Evolutionary conservation across 2,329 filamentous ascomycete species (phyloP), one percentile per base, ranked within the genome.

Genomic region (Botrytis sinoallii): DNA sequence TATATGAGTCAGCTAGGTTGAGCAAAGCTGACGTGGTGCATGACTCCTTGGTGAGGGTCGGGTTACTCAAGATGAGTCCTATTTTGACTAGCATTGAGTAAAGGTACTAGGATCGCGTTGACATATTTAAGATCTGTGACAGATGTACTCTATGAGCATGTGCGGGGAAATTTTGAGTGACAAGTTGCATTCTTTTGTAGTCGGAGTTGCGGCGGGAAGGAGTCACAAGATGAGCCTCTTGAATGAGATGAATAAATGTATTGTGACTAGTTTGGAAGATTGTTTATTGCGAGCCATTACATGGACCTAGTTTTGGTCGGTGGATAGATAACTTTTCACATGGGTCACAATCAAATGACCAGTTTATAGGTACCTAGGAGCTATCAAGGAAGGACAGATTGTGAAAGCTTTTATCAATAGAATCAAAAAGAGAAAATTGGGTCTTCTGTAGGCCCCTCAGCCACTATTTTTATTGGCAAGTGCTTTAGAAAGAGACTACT

Each of bases 1-100:
- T 22, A 22, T 70, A 25, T 71, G 70, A 71, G 42, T 71, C 70
- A 57, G 59, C 59, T 65, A n/a, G 60, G 10, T 71, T 29, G 42
- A 63, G 25, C 35, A 29, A 70, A 57, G 67, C 52, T 64, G 57
- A 65, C 46, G 12, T 55, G 70, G 59, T 48, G 44, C 59, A 52
- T 71, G 69, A 42, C 69, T 65, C 59, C 44, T 65, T 64, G 10
- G 8, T 46, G 22, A 42, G 35, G 38, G 29, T 25, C 20, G 18
- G 22, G 66, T 69, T 22, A n/a, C 25, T 29, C 25, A 63, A 63
- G 38, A n/a, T 63, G 60, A 63, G 38, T 40, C 59, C 59, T 38
- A 12, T 38, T 25, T n/a, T 44, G 16, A 46, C 10, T 61, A 22
- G 59, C 35, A 61, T n/a, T 61, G 22, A 40, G 32, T 38, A 16